Base-by-base conservation (phyloP, 257 asterid genomes). In the Marsdenia floribunda region DNA sequence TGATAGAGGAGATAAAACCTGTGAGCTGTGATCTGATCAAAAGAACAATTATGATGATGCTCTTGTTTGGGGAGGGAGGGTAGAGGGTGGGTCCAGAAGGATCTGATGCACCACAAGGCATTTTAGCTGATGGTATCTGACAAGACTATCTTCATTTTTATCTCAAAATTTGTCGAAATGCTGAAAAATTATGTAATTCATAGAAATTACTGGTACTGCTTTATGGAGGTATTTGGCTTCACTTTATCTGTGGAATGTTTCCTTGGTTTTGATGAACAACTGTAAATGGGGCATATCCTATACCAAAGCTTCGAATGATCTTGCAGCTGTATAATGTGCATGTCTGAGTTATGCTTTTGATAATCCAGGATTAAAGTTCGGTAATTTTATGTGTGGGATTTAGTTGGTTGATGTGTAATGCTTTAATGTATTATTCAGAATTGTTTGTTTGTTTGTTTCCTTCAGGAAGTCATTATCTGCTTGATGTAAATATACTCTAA, bases 401-500 rank as follows among this genome's bases (percentile, higher is more conserved):
- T 19, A 5, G 22, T 64, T 35, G 44, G 46, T 33, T 14, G n/a
- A 3, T 63, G 46, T 33, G 46, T 63, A 33, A 5, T 63, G 44
- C 68, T 65, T 57, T 33, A 33, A 63, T 33, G 9, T 33, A 37
- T 35, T 35, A 10, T 66, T 66, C 33, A 1, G 71, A 66, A 66
- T 38, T 0, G 13, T 60, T 24, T 24, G 66, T 6, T 60, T 12
- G 38, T 26, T 26, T n/a, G n/a, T n/a, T 55, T 5, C 40, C 1
- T 60, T 29, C 66, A 19, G 24, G 29, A 6, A 33, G 50, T 66
- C 16, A 38, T 38, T 38, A 9, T 18, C 24, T 61, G 37, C 59
- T 9, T 3, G 46, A 12, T 37, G 22, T 46, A 61, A 40, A 18
- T 71, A 54, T 54, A 70, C 21, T 29, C 75, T 78, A 59, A 84